Conservation (phyloP, 2,329 filamentous ascomycete species). For the Dactylellina cionopaga region DNA sequence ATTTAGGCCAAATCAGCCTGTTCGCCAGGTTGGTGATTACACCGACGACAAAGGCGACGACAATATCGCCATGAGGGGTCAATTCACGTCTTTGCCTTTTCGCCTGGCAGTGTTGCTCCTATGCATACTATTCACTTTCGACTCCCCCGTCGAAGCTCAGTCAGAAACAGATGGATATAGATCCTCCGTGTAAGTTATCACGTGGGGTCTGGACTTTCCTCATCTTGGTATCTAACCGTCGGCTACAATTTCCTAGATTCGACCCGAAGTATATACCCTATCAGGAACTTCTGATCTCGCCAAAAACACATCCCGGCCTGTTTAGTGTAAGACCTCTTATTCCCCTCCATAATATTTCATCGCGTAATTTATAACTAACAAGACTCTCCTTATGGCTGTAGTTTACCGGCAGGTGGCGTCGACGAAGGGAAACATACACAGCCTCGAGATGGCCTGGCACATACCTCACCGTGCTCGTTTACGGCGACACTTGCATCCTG, state of each 20-base stretch:
- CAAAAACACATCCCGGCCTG: constrained; percentile 54
- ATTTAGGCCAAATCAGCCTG: background rate
- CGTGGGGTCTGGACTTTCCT: background rate
- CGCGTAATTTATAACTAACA: background rate
- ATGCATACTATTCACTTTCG: constrained; percentile 27
- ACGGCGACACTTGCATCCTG: constrained; percentile 54
- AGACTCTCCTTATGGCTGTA: background rate
- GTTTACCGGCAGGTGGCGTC: constrained; percentile 57
- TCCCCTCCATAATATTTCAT: background rate
- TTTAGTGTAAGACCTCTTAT: constrained; percentile 53
- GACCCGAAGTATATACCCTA: constrained; percentile 56
- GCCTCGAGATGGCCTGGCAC: constrained; percentile 56
- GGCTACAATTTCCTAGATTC: constrained; percentile 39
- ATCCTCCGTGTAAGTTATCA: constrained; percentile 39
- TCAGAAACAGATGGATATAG: constrained; percentile 40
- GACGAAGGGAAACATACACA: constrained; percentile 54
- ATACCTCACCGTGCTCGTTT: constrained; percentile 55
- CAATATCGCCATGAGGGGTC: constrained; percentile 31
- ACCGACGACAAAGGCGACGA: background rate
- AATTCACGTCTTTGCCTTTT: constrained; percentile 28
- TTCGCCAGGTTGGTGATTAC: no score
- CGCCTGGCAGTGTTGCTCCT: constrained; percentile 22
- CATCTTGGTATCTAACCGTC: background rate
- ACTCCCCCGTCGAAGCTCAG: constrained; percentile 31
- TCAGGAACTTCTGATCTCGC: constrained; percentile 53